phyloP scores from a whole-genome alignment of 495 filamentous ascomycete species.

The Mycothermus thermophilus region DNA sequence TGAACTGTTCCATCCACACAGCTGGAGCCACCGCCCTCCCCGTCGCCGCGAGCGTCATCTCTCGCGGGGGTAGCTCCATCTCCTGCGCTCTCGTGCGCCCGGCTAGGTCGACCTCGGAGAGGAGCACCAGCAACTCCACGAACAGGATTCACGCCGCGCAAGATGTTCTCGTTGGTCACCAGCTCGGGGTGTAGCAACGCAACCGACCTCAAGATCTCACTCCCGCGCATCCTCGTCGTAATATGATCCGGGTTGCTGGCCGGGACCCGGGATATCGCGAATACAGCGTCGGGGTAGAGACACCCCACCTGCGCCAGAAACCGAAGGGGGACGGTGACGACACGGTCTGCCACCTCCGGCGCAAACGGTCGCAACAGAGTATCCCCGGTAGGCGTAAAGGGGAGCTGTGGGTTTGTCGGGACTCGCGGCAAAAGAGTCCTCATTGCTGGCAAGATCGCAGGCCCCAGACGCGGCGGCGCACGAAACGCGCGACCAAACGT shows the following conservation, averaged over 20 bases:
- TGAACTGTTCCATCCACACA: too few species aligned
- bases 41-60: background rate
- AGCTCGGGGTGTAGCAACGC: background rate
- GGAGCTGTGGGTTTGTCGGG: background rate
- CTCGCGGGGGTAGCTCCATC: background rate
- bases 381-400: background rate
- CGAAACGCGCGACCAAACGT: too few species aligned
- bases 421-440: too few species aligned
- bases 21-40: background rate
- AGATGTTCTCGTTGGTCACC: too few species aligned
- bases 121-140: background rate
- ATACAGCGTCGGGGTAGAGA: conserved; percentile 1
- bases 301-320: background rate
- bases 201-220: background rate
- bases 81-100: background rate
- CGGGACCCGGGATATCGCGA: background rate
- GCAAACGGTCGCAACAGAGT: background rate
- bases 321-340: background rate
- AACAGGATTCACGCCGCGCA: too few species aligned
- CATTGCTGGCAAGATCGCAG: too few species aligned
- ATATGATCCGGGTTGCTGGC: background rate
- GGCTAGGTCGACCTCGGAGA: background rate
- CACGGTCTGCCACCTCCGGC: background rate
- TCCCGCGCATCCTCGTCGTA: background rate
- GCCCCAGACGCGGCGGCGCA: too few species aligned